phyloP scores from a whole-genome alignment of 495 filamentous ascomycete genomes.

The Podospora sp. region DNA sequence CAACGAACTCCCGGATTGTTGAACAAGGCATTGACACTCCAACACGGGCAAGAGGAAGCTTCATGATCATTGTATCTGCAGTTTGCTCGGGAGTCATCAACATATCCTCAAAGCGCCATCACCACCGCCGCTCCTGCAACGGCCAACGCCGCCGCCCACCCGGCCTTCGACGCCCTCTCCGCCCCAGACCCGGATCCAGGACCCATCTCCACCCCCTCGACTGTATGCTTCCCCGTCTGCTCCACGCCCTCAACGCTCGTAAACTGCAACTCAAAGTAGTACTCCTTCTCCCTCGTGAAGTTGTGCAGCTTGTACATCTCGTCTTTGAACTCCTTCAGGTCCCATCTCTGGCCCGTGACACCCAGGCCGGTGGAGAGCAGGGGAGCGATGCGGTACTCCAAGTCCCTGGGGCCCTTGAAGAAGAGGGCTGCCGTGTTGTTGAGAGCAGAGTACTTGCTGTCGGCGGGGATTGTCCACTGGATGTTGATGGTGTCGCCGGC shows the following conservation, averaged over 20 bases:
- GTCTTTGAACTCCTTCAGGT: neutral
- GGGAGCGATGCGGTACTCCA: slow-evolving; percentile 1
- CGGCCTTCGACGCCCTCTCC: neutral
- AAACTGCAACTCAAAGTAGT: neutral
- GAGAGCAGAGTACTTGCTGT: neutral
- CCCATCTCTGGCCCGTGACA: slow-evolving; percentile 1
- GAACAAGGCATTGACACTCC: too few species aligned
- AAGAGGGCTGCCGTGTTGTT: neutral
- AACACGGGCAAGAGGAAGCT: too few species aligned
- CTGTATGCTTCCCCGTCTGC: neutral
- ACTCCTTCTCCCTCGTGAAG: neutral
- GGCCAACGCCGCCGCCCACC: neutral
- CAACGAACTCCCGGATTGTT: too few species aligned
- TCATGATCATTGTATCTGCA: too few species aligned
- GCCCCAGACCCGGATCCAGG: neutral
- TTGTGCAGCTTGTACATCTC: neutral
- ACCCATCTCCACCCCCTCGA: neutral
- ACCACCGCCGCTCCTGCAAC: neutral
- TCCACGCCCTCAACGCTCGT: neutral
- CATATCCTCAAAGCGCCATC: neutral
- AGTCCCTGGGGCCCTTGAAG: slow-evolving; percentile 1
- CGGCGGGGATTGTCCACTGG: neutral
- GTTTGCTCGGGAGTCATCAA: too few species aligned
- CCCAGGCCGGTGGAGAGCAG: slow-evolving; percentile 3
- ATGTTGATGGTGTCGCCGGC: neutral